These are phyloP conservation scores for Euclidium syriacum DNA, from an alignment of 345 rosid species.

Conservation along the genomic window DNA sequence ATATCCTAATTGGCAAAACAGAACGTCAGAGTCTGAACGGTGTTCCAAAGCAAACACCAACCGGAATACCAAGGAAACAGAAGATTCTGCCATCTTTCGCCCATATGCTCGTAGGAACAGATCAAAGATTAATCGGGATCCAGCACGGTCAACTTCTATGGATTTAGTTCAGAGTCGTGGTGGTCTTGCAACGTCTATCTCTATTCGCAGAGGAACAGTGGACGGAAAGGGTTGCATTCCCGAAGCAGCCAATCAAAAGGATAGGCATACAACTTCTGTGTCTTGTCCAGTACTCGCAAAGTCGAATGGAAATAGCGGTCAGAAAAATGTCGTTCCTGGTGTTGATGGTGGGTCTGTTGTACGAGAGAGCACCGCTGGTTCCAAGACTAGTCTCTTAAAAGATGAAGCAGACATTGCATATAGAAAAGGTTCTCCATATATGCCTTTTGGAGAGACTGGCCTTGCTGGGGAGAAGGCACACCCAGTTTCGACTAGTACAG, in stretches of 20 bases:
- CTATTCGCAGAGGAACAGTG: slow-evolving; percentile 48
- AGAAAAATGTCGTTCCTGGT: slow-evolving; percentile 42
- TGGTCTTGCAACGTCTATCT: slow-evolving; percentile 58
- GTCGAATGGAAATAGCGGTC: slow-evolving; percentile 52
- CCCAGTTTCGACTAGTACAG: slow-evolving; percentile 36
- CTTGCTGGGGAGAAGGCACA: slow-evolving; percentile 39
- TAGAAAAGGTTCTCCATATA: slow-evolving; percentile 30
- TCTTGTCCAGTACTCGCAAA: slow-evolving; percentile 40
- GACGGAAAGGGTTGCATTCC: slow-evolving; percentile 48
- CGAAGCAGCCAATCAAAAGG: slow-evolving; percentile 59
- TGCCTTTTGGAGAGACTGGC: slow-evolving; percentile 42
- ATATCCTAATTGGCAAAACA: slow-evolving; percentile 50
- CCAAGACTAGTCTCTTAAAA: slow-evolving; percentile 35
- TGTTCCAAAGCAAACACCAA: slow-evolving; percentile 59
- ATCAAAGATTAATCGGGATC: slow-evolving; percentile 79
- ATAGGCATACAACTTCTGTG: slow-evolving; percentile 42
- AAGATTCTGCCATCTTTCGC: slow-evolving; percentile 96
- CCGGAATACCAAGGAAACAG: slow-evolving; percentile 75
- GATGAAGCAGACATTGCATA: slow-evolving; percentile 36
- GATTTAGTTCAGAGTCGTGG: slow-evolving; percentile 68
- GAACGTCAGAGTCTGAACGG: slow-evolving; percentile 52
- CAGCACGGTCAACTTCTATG: slow-evolving; percentile 68
- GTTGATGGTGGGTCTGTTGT: slow-evolving; percentile 41
- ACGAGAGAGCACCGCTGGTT: slow-evolving; percentile 31
- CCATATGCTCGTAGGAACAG: slow-evolving; percentile 97